Percentiles rank a stretch among this genome's conserved stretches.
phyloP scores from a whole-genome alignment of 352 stramenopile genomes.

The Globisporangium mamillatum region DNA sequence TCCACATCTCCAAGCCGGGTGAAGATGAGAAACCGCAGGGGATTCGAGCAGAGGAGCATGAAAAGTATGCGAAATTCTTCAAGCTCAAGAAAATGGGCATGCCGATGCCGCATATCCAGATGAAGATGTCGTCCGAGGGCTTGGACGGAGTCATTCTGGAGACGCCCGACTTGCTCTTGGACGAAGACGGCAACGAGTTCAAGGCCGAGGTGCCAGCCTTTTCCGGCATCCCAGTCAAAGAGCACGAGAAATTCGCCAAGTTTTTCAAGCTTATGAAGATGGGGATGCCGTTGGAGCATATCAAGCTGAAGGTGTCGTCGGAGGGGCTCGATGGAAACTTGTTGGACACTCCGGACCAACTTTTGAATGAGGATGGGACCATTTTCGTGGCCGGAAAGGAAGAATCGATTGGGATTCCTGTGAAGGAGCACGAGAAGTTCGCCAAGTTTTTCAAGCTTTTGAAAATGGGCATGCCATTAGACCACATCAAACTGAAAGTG shows the following conservation, averaged over 20 bases:
- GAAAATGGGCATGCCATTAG: slow-evolving; percentile 81
- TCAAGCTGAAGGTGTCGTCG: slow-evolving; percentile 63
- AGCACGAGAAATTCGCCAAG: slow-evolving; percentile 71
- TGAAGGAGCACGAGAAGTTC: slow-evolving; percentile 88
- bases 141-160: slow-evolving; percentile 86
- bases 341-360: slow-evolving; percentile 60
- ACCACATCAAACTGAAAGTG: slow-evolving; percentile 77
- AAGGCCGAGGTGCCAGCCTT: slow-evolving; percentile 17
- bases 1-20: slow-evolving; percentile 80
- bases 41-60: slow-evolving; percentile 56
- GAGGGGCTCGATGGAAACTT: slow-evolving; percentile 89
- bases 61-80: slow-evolving; percentile 90
- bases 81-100: slow-evolving; percentile 96
- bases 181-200: slow-evolving; percentile 49
- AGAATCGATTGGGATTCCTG: slow-evolving; percentile 36
- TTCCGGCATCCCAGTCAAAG: slow-evolving; percentile 51
- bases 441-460: slow-evolving; percentile 79
- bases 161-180: slow-evolving; percentile 49
- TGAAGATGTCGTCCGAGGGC: slow-evolving; percentile 93
- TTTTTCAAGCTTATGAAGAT: slow-evolving; percentile 84
- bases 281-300: slow-evolving; percentile 75
- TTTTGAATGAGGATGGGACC: slow-evolving; percentile 53
- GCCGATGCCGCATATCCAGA: slow-evolving; percentile 89
- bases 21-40: slow-evolving; percentile 45
- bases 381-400: slow-evolving; percentile 25